These are phyloP conservation scores for Urtica urens DNA, from an alignment of 306 rosid genomes.

Conservation along the genomic window DNA sequence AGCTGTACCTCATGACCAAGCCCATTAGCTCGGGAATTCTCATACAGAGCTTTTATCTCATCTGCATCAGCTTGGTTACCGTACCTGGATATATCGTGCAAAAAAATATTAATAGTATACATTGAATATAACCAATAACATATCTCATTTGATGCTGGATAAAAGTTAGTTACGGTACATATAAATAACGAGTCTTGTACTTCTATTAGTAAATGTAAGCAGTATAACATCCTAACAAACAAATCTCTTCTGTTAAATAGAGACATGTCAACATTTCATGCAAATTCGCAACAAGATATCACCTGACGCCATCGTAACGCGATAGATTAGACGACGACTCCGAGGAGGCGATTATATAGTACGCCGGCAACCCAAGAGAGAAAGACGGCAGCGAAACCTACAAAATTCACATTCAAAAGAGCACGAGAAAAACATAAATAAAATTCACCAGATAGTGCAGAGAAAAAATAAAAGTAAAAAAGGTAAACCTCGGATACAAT, in stretches of 20 bases:
- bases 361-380: conserved; percentile 97
- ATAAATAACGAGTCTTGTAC: no score
- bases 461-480: conserved; percentile 4
- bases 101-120: background rate
- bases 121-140: no score
- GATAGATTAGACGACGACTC: conserved; percentile 95
- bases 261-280: background rate
- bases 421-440: background rate
- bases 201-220: no score
- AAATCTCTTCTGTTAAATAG: background rate
- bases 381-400: conserved; percentile 91
- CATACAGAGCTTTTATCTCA: conserved; percentile 61
- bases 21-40: conserved; percentile 76
- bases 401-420: conserved; percentile 8
- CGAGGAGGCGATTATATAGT: conserved; percentile 79
- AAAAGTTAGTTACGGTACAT: no score
- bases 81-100: conserved; percentile 35
- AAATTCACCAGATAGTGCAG: conserved; percentile 10
- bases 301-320: conserved; percentile 95
- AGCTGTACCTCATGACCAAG: conserved; percentile 79
- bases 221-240: no score
- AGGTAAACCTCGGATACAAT: conserved; percentile 56
- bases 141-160: no score
- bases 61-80: conserved; percentile 71
- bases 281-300: background rate